Conservation (phyloP, 2,329 filamentous ascomycete genomes). For the Escovopsis weberi region DNA sequence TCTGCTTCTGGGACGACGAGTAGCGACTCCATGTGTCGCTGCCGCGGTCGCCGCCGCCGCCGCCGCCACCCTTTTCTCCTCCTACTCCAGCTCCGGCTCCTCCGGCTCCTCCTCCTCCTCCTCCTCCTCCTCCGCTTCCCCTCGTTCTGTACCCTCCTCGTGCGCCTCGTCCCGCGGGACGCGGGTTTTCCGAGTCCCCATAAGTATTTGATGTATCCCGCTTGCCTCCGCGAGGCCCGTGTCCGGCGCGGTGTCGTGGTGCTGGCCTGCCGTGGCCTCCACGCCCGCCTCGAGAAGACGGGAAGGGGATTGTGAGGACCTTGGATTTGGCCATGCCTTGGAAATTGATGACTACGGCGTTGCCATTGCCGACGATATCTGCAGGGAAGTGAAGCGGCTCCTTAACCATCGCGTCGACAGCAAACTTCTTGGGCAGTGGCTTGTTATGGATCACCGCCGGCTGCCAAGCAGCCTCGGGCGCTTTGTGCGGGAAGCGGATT, state of each 20-base stretch:
- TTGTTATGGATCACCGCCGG: conserved; percentile 40
- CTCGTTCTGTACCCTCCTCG: conserved; percentile 27
- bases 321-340: conserved; percentile 27
- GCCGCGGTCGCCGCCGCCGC: too few relatives aligned
- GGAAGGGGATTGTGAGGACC: conserved; percentile 23
- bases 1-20: conserved; percentile 6
- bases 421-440: conserved; percentile 36
- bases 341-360: conserved; percentile 24
- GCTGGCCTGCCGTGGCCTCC: conserved; percentile 11
- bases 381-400: conserved; percentile 21
- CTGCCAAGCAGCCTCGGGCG: conserved; percentile 49
- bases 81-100: conserved; percentile 26
- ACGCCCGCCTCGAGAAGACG: conserved; percentile 18
- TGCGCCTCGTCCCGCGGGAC: conserved; percentile 16
- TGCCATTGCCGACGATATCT: conserved; percentile 19
- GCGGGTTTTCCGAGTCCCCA: conserved; percentile 7
- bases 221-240: conserved; percentile 18
- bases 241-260: conserved; percentile 17
- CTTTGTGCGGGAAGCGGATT: conserved; percentile 50
- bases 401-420: conserved; percentile 23
- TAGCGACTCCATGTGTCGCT: conserved; percentile 27
- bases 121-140: conserved; percentile 19
- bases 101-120: conserved; percentile 21
- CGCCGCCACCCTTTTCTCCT: conserved; percentile 18
- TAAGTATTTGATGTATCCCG: conserved; percentile 18